These are phyloP conservation scores for Fraxinus cuspidata DNA, from an alignment of 257 asterid genomes.

Conservation along the genomic window DNA sequence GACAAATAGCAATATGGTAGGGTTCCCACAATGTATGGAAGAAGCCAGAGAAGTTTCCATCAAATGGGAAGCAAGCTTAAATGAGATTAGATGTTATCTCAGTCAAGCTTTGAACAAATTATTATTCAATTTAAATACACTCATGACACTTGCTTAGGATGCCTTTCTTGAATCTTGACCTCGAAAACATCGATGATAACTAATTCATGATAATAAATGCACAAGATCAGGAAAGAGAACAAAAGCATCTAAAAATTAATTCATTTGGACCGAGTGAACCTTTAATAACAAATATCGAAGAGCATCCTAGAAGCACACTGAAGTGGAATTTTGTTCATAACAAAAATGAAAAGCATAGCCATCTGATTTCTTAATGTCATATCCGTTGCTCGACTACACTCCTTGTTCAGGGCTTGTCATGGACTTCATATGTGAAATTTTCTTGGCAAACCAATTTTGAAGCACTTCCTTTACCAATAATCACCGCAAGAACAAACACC, in stretches of 20 bases:
- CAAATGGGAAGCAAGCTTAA: too few relatives aligned
- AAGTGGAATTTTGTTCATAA: too few relatives aligned
- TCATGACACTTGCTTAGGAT: neutral
- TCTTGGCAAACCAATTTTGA: neutral
- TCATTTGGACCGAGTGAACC: too few relatives aligned
- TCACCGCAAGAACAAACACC: constrained; percentile 64
- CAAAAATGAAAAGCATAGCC: neutral
- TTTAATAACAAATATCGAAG: too few relatives aligned
- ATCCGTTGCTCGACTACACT: neutral
- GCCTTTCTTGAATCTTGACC: neutral
- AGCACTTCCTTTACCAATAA: constrained; percentile 44
- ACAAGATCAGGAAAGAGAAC: neutral
- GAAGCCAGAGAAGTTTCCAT: too few relatives aligned
- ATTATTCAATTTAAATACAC: neutral
- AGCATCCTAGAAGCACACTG: too few relatives aligned
- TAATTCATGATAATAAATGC: neutral
- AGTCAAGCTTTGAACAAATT: neutral
- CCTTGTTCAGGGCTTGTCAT: neutral
- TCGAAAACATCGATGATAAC: neutral
- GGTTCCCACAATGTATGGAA: too few relatives aligned
- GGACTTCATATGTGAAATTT: neutral
- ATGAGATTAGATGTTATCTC: too few relatives aligned
- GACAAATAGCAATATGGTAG: too few relatives aligned
- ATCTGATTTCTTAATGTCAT: neutral
- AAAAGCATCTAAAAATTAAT: neutral